A percentile compares a stretch with the other conserved stretches of the same genome.
Conservation (phyloP, 2,329 filamentous ascomycete species). For the Exophiala viscosa region DNA sequence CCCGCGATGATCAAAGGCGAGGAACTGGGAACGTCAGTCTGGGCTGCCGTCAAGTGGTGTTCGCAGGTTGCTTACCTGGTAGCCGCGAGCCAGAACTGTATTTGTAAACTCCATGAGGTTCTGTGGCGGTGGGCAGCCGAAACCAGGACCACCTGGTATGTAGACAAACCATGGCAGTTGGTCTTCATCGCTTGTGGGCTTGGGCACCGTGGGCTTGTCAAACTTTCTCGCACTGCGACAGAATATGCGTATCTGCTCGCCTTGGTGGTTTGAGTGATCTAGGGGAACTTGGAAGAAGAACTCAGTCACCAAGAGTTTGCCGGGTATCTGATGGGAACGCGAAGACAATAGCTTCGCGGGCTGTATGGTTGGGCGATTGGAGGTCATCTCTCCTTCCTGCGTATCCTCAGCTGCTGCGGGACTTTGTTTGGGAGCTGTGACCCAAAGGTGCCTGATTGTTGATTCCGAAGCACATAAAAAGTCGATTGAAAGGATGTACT, state of each 20-base stretch:
- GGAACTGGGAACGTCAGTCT: slow-evolving; percentile 38
- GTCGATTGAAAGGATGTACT: no score
- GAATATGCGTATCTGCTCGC: slow-evolving; percentile 68
- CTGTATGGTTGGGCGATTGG: not conserved
- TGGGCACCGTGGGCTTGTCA: slow-evolving; percentile 56
- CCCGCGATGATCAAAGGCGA: slow-evolving; percentile 87
- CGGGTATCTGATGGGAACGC: slow-evolving; percentile 32
- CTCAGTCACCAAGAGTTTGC: slow-evolving; percentile 72
- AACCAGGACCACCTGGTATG: slow-evolving; percentile 82
- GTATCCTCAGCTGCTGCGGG: no score
- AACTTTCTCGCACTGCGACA: slow-evolving; percentile 68
- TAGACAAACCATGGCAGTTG: slow-evolving; percentile 64
- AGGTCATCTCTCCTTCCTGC: no score
- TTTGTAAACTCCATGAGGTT: slow-evolving; percentile 64
- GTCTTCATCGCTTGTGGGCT: slow-evolving; percentile 21
- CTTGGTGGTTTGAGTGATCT: slow-evolving; percentile 64
- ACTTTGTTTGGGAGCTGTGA: no score
- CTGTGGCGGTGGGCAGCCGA: slow-evolving; percentile 71
- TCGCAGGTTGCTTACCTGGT: slow-evolving; percentile 55
- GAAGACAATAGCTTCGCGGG: not conserved
- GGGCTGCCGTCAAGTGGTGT: slow-evolving; percentile 34
- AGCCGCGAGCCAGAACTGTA: slow-evolving; percentile 70
- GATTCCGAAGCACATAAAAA: no score
- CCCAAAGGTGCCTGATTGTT: no score
- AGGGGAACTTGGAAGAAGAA: slow-evolving; percentile 83